Percentiles rank a stretch among this genome's conserved stretches.
These are phyloP conservation scores for Trichoderma sp. DNA, from an alignment of 2,329 filamentous ascomycete species.

Conservation along the genomic window DNA sequence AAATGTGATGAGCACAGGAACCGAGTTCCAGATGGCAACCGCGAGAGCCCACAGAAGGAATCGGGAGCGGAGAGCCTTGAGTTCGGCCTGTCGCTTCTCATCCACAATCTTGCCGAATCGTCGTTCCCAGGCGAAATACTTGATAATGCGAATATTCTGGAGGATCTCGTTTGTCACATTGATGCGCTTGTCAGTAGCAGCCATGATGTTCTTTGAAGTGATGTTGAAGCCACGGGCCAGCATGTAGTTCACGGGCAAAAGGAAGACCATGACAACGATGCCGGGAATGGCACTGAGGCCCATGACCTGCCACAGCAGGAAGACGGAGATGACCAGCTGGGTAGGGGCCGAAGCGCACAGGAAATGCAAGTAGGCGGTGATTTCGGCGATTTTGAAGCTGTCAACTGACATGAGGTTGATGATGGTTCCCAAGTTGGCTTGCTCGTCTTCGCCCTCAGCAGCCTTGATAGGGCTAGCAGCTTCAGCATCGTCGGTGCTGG, in stretches of 20 bases:
- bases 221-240: slow-evolving; percentile 84
- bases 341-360: slow-evolving; percentile 90
- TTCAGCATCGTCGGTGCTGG: slow-evolving; percentile 41
- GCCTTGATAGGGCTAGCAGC: slow-evolving; percentile 43
- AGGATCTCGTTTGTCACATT: slow-evolving; percentile 96
- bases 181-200: slow-evolving; percentile 92
- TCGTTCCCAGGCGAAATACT: slow-evolving; percentile 98
- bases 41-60: slow-evolving; percentile 92
- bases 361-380: slow-evolving; percentile 94
- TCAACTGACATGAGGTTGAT: slow-evolving; percentile 99
- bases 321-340: slow-evolving; percentile 79
- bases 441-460: slow-evolving; percentile 59
- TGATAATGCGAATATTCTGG: slow-evolving; percentile 98
- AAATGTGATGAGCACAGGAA: slow-evolving; percentile 93
- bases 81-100: slow-evolving; percentile 80
- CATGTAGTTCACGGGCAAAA: slow-evolving; percentile 87
- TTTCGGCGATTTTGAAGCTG: slow-evolving; percentile 96
- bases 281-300: slow-evolving; percentile 93
- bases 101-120: slow-evolving; percentile 85
- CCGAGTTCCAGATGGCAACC: slow-evolving; percentile 94
- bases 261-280: slow-evolving; percentile 83
- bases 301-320: slow-evolving; percentile 85
- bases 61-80: slow-evolving; percentile 75
- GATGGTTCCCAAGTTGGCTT: slow-evolving; percentile 94
- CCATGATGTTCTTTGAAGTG: slow-evolving; percentile 88